phyloP scores from a whole-genome alignment of 768 basidiomycete species.

The Cystoderma amianthinum region DNA sequence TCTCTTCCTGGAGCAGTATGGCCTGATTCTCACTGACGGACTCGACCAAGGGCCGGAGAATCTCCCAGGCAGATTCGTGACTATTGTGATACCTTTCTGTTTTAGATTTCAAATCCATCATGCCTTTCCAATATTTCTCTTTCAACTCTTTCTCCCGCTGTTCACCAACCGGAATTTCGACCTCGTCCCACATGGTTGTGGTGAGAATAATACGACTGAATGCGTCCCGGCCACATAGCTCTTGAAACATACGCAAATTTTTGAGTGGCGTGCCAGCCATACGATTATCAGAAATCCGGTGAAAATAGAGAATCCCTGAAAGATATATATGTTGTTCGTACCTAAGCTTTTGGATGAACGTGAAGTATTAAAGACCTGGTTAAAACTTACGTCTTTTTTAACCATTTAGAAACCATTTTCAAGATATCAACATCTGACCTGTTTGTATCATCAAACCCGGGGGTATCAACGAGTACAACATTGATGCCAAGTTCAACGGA shows the following conservation, averaged over 20 bases:
- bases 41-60: not conserved
- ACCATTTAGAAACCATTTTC: conserved; percentile 5
- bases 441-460: conserved; percentile 10
- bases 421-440: conserved; percentile 4
- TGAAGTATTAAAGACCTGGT: too few relatives aligned
- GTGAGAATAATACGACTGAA: conserved; percentile 35
- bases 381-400: conserved; percentile 6
- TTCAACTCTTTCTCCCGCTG: not conserved
- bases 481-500: conserved; percentile 1
- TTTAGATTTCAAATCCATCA: not conserved
- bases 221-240: conserved; percentile 21
- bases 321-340: conserved; percentile 6
- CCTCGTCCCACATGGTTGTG: conserved; percentile 38
- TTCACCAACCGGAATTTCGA: conserved; percentile 7
- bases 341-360: too few relatives aligned
- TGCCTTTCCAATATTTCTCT: not conserved
- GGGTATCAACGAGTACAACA: conserved; percentile 11
- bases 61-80: not conserved
- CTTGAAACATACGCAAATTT: conserved; percentile 6
- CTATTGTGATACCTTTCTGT: not conserved
- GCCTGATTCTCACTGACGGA: conserved; percentile 3
- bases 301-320: conserved; percentile 30
- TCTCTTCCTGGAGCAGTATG: conserved; percentile 9
- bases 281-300: conserved; percentile 28
- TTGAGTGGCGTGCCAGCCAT: conserved; percentile 7